phyloP scores from a whole-genome alignment of 768 basidiomycete genomes.

The Lactarius psammicola region DNA sequence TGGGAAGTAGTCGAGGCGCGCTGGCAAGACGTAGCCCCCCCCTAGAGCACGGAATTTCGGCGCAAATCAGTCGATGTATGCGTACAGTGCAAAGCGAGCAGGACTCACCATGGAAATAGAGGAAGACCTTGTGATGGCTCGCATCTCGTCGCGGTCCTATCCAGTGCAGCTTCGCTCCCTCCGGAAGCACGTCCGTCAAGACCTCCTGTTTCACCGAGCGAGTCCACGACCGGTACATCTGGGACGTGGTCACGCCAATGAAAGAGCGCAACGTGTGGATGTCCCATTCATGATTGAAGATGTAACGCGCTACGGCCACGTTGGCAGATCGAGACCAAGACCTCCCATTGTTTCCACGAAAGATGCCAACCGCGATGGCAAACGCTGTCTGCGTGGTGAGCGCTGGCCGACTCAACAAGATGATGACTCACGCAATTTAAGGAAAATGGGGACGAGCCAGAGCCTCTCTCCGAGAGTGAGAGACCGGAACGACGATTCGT shows the following conservation, averaged over 20 bases:
- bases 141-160: conserved; percentile 14
- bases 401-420: background rate
- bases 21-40: conserved; percentile 1
- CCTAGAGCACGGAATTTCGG: background rate
- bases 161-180: conserved; percentile 19
- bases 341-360: conserved; percentile 9
- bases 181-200: conserved; percentile 2
- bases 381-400: conserved; percentile 5
- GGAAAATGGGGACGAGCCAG: background rate
- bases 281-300: conserved; percentile 4
- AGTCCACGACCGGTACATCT: conserved; percentile 2
- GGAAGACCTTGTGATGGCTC: conserved; percentile 3
- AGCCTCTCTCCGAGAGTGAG: conserved; percentile 12
- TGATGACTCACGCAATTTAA: conserved; percentile 2
- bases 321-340: conserved; percentile 12
- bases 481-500: background rate
- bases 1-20: background rate
- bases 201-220: background rate
- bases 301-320: background rate
- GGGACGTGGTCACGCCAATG: conserved; percentile 5
- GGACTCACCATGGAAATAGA: conserved; percentile 12
- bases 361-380: conserved; percentile 14
- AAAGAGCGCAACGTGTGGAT: conserved; percentile 2
- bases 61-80: background rate
- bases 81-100: no score